Conservation (phyloP, 768 basidiomycete genomes). For the Suillus variegatus region DNA sequence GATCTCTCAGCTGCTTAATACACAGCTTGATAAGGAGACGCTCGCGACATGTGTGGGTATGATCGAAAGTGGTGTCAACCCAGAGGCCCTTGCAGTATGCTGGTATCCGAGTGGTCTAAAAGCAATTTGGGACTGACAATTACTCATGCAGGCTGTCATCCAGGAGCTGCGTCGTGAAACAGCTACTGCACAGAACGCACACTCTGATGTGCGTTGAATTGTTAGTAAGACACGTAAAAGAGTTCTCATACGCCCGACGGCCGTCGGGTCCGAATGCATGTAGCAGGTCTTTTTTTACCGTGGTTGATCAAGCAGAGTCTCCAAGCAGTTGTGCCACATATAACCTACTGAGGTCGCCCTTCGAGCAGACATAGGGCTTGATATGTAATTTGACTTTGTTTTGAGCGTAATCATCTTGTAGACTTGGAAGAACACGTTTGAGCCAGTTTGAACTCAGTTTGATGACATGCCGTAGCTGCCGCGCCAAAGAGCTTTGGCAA, state of each 20-base stretch:
- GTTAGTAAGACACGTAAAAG: background rate
- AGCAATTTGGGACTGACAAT: background rate
- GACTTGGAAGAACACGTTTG: background rate
- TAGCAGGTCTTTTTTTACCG: background rate
- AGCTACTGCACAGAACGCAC: constrained; percentile 31
- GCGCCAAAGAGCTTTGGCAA: constrained; percentile 1
- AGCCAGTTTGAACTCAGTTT: constrained; percentile 12
- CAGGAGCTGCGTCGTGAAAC: constrained; percentile 81
- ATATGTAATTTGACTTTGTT: background rate
- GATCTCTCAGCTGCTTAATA: constrained; percentile 86
- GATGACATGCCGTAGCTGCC: constrained; percentile 10
- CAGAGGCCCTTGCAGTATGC: constrained; percentile 86
- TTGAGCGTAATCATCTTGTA: background rate
- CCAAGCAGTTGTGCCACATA: background rate
- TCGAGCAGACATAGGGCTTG: background rate
- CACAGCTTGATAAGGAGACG: constrained; percentile 85
- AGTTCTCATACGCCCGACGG: background rate
- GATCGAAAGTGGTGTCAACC: constrained; percentile 92
- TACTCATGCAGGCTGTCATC: constrained; percentile 64
- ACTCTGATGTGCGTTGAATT: constrained; percentile 29
- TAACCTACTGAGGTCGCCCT: background rate
- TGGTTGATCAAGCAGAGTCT: background rate
- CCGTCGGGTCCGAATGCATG: constrained; percentile 6
- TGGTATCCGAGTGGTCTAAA: background rate
- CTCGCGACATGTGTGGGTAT: constrained; percentile 90